Evolutionary conservation across 805 yeast species (phyloP).

Genomic region (Barnettozyma californica): DNA sequence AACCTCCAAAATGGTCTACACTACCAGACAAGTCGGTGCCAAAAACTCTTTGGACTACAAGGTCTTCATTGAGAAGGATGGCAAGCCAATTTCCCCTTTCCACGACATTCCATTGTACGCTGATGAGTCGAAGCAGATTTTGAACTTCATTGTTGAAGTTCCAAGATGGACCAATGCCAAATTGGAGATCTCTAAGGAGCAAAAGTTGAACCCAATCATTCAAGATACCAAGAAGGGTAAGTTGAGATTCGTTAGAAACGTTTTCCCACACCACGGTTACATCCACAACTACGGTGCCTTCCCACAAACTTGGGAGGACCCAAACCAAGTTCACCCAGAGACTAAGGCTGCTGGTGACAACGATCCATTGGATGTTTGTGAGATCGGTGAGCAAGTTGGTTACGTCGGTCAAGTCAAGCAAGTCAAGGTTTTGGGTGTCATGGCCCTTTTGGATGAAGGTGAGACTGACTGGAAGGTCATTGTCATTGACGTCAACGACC

Average conservation of each 20-base stretch:
- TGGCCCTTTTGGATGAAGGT: conserved; percentile 92
- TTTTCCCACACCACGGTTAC: conserved; percentile 98
- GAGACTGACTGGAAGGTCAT: conserved; percentile 91
- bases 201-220: conserved; percentile 81
- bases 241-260: conserved; percentile 91
- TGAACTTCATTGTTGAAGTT: conserved; percentile 91
- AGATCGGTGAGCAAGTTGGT: conserved; percentile 65
- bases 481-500: conserved; percentile 77
- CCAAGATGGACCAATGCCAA: conserved; percentile 99
- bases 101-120: conserved; percentile 92
- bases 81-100: conserved; percentile 91
- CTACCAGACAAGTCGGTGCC: conserved; percentile 92
- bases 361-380: conserved; percentile 84
- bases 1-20: conserved; percentile 53
- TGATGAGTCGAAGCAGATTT: conserved; percentile 82
- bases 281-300: conserved; percentile 98
- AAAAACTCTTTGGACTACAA: conserved; percentile 92
- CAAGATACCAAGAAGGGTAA: conserved; percentile 98
- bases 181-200: conserved; percentile 87
- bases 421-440: conserved; percentile 89
- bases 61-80: conserved; percentile 87
- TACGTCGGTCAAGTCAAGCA: conserved; percentile 72
- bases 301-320: conserved; percentile 62
- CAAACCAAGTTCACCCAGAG: conserved; percentile 57
- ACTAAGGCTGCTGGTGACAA: conserved; percentile 72